Evolutionary conservation across 208 protist species (phyloP), one percentile per base, ranked within the genome.

Genomic region (Spironucleus salmonicida): DNA sequence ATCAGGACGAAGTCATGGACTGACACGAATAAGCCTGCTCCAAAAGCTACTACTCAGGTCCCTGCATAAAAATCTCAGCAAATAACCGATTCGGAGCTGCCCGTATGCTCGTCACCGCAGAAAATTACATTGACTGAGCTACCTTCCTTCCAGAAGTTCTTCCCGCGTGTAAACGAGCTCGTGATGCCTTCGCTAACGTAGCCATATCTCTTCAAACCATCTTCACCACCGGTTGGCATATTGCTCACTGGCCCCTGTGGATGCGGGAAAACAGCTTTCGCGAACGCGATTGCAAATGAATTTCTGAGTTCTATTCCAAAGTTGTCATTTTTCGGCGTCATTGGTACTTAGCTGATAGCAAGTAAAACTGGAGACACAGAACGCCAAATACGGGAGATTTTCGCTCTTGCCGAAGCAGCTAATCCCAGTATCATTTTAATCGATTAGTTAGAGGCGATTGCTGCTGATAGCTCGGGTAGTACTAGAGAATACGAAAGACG

Each of bases 331-430:
- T 92, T 95, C 59, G 90, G 92, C 30, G 87, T 96, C 45, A 86
- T 89, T 0, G 92, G 90, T 23, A 92, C 92, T 0, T 93, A 97
- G 78, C 88, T 98, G 75, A 90, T 98, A 1, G 90, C 87, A 13
- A 93, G 94, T 61, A 93, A 98, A 77, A 96, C 92, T 58, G 96
- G 96, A n/a, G 93, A 97, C 80, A 94, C 90, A 74, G 96, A 99
- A 85, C 84, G 87, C 27, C 95, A 95, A 59, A 85, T 99, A 75
- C 85, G 95, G 11, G 83, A 89, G 53, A 79, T 99, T 32, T 98
- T 98, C 78, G 84, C 83, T 26, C 45, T 62, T 27, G 81, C 82
- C 2, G 11, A 38, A 2, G 64, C 80, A 39, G 64, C 32, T 42
- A 94, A 93, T 11, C 96, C 95, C 23, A 93, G 89, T 62, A 87